These are phyloP conservation scores for Helianthus tuberosus DNA, from an alignment of 129 eudicot genomes.

Conservation along the genomic window DNA sequence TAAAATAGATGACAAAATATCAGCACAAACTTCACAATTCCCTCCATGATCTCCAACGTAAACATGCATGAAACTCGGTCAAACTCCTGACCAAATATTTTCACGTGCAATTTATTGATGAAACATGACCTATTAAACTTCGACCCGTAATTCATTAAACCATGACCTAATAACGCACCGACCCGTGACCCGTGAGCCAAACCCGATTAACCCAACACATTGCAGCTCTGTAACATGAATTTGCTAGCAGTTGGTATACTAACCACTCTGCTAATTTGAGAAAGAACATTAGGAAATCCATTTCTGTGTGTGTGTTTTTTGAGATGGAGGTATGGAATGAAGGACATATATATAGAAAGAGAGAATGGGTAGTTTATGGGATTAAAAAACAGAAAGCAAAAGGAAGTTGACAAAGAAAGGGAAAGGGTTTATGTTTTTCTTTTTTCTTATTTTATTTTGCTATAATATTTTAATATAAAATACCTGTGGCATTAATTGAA, in stretches of 20 bases:
- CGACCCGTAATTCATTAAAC: no score
- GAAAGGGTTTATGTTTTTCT: slow-evolving; percentile 13
- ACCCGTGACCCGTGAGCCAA: no score
- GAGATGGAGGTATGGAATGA: slow-evolving; percentile 35
- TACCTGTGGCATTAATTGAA: slow-evolving; percentile 36
- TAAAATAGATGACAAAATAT: no score
- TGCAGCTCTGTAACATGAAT: slow-evolving; percentile 61
- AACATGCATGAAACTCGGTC: no score
- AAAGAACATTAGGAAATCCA: slow-evolving; percentile 66
- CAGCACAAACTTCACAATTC: no score
- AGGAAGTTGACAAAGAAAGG: slow-evolving; percentile 44
- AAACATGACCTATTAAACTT: no score
- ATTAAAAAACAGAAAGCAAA: slow-evolving; percentile 18
- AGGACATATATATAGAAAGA: slow-evolving; percentile 30
- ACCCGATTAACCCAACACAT: no score
- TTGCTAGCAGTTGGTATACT: slow-evolving; percentile 57
- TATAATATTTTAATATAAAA: not conserved
- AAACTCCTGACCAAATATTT: no score
- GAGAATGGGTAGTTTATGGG: slow-evolving; percentile 42
- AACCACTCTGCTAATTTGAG: slow-evolving; percentile 61
- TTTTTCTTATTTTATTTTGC: not conserved
- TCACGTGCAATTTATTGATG: no score
- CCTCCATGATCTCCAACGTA: no score
- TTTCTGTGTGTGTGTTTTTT: slow-evolving; percentile 23
- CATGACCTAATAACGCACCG: no score